Evolutionary conservation across 176 grass and related monocot species (phyloP).

Genomic region (Eremochloa ophiuroides): DNA sequence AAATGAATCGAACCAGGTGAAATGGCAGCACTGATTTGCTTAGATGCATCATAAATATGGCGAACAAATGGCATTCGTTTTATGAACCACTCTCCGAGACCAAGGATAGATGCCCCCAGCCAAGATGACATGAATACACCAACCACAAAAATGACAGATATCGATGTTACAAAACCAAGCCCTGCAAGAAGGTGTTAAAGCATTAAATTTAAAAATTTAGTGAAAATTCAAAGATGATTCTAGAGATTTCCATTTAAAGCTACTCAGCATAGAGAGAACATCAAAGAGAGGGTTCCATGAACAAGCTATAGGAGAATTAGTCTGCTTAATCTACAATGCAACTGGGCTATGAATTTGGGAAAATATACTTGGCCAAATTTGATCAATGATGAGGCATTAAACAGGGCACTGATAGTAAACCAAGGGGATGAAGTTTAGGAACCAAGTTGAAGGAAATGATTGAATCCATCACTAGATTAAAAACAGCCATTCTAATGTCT

Average conservation of each 20-base stretch:
- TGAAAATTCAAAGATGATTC: background rate
- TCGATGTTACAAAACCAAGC: conserved; percentile 77
- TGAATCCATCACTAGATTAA: background rate
- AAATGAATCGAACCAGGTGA: conserved; percentile 63
- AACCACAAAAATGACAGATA: conserved; percentile 81
- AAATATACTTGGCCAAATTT: background rate
- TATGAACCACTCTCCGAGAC: conserved; percentile 83
- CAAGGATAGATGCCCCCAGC: conserved; percentile 66
- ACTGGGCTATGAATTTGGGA: background rate
- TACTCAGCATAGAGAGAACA: background rate
- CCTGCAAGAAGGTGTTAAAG: conserved; percentile 34
- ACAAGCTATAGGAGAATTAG: background rate
- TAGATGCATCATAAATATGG: conserved; percentile 87
- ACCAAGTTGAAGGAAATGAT: background rate
- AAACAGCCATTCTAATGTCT: background rate
- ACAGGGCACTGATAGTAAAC: background rate
- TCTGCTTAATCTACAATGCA: background rate
- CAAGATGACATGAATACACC: conserved; percentile 92
- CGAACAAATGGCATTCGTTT: conserved; percentile 79
- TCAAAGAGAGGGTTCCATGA: background rate
- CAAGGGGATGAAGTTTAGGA: background rate
- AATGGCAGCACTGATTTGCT: conserved; percentile 86
- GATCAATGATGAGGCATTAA: background rate
- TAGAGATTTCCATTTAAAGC: background rate
- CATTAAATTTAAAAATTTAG: background rate